These are phyloP conservation scores for Lepidium campestre DNA, from an alignment of 441 rosid species.

Conservation along the genomic window DNA sequence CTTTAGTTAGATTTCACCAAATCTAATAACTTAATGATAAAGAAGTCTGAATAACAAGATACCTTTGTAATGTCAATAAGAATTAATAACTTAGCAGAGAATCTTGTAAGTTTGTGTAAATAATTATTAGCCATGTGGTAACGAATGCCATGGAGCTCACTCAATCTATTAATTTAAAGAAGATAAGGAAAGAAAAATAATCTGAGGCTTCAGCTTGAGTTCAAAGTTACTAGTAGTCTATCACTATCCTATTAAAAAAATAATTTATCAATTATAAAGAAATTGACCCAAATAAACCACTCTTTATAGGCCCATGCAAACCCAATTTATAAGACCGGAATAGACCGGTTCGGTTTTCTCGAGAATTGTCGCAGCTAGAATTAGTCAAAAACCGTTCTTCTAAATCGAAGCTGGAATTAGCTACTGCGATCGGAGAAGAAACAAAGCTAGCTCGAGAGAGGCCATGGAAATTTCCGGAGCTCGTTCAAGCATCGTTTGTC, in stretches of 20 bases:
- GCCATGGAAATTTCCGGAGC: slow-evolving; percentile 21
- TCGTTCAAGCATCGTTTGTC: neutral
- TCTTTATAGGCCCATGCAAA: neutral
- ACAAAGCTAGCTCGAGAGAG: neutral
- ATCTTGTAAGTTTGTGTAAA: neutral
- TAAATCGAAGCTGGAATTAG: slow-evolving; percentile 3
- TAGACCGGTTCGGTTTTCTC: slow-evolving; percentile 7
- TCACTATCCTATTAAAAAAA: too few species aligned
- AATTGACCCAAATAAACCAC: too few species aligned
- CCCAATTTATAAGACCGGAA: neutral
- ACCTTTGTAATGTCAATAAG: neutral
- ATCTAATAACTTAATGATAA: neutral
- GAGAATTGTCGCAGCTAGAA: neutral
- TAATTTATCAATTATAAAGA: too few species aligned
- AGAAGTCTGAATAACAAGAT: neutral
- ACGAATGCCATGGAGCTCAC: too few species aligned
- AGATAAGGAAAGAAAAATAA: too few species aligned
- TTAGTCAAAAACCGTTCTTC: slow-evolving; percentile 6
- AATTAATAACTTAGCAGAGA: neutral
- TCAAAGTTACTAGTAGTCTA: too few species aligned
- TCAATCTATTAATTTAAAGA: too few species aligned
- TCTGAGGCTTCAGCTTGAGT: too few species aligned
- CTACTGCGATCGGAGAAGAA: slow-evolving; percentile 23
- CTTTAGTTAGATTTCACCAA: neutral
- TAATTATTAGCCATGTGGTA: neutral